Base-by-base conservation (phyloP, 768 basidiomycete species). In the Suillus decipiens region DNA sequence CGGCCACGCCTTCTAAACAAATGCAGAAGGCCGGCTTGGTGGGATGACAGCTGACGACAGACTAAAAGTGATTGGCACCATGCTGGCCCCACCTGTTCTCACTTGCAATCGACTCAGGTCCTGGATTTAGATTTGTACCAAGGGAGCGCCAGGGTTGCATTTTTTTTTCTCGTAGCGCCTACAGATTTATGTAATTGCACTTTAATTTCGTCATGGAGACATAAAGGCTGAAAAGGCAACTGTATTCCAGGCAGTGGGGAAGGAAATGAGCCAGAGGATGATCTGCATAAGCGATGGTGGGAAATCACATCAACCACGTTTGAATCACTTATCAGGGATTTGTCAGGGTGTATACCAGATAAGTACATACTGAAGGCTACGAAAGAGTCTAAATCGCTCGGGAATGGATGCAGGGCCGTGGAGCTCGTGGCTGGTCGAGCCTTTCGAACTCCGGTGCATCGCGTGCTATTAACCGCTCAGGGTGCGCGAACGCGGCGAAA, bases 181-280 rank as follows among this genome's bases (percentile, higher is more conserved):
- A n/a, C 5, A 6, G n/a, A 34, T 33, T 11, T 53, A 34, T 53
- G 51, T n/a, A 33, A 53, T 53, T 53, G 19, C 51, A 53, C 19
- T 53, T 34, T 34, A 53, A 53, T n/a, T 53, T 53, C n/a, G 51
- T n/a, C 51, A 53, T 53, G 51, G 51, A 53, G 33, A 53, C 51
- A n/a, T 2, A 12, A 33, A 33, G 17, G 17, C 19, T 53, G 33
- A 53, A 53, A 53, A 34, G 51, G 51, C 6, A 53, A 53, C 33
- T 34, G 10, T 1, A 53, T 11, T 53, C 51, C 51, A 53, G 34
- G 31, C 51, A 19, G 51, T 53, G 51, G 51, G 51, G 51, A 53
- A 34, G 50, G 43, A 45, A 45, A 28, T 28, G 2, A 28, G 28
- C 28, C 28, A 28, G 28, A 45, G 45, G 51, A 33, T 51, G 50